Conservation (phyloP, 495 filamentous ascomycete species). For the Viridothelium virens region DNA sequence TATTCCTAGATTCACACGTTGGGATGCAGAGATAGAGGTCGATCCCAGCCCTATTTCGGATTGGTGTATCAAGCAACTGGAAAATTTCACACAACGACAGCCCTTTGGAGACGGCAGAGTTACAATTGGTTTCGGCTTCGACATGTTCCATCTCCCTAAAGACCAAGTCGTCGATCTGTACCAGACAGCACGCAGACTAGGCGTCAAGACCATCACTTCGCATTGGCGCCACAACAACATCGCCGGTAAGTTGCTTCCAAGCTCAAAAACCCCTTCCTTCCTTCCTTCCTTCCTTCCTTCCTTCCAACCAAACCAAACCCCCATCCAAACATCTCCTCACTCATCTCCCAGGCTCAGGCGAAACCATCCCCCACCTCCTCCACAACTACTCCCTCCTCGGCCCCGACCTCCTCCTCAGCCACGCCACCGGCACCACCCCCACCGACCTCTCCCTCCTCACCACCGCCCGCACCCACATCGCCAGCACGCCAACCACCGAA, state of each 20-base stretch:
- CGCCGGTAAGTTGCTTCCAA: background rate
- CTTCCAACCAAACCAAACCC: background rate
- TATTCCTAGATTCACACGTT: background rate
- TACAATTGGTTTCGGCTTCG: conserved; percentile 39
- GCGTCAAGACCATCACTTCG: conserved; percentile 35
- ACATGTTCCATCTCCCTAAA: conserved; percentile 35
- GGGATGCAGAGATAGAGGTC: background rate
- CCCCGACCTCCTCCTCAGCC: conserved; percentile 36
- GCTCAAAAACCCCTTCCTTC: background rate
- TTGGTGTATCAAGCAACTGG: background rate
- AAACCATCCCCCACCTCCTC: conserved; percentile 31
- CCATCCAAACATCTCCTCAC: background rate
- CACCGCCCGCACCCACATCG: conserved; percentile 13
- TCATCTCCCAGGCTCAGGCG: background rate
- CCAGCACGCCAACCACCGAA: conserved; percentile 23
- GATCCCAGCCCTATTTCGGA: background rate
- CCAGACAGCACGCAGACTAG: conserved; percentile 26
- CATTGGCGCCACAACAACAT: conserved; percentile 28
- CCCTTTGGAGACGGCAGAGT: background rate
- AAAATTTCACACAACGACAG: background rate
- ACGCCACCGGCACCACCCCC: conserved; percentile 28
- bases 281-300: background rate
- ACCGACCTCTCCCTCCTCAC: conserved; percentile 29
- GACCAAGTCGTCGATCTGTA: conserved; percentile 33
- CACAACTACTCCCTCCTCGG: conserved; percentile 33